Evolutionary conservation across 441 rosid species (phyloP), one percentile per base, ranked within the genome.

Genomic region (Jatropha multifida): DNA sequence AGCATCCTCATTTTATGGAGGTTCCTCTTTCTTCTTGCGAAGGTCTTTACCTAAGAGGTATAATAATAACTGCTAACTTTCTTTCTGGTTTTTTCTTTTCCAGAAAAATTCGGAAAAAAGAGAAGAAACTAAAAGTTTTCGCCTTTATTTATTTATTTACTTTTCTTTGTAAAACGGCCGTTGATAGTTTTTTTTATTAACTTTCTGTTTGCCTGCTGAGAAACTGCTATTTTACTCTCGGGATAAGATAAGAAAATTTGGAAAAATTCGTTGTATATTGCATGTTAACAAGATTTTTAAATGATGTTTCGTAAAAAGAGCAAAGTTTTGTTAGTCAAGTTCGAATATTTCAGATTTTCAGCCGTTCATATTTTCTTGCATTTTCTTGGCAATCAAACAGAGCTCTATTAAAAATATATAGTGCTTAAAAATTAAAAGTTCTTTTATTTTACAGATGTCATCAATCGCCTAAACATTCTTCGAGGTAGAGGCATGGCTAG

Each of bases 1-100:
- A 96, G 77, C 99, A 96, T 75, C 99, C 99, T 71, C 99, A 93
- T 83, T 92, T 92, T 90, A 96, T 96, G 76, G 95, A 93, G 63
- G 96, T 93, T 74, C 84, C 86, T 17, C 74, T 91, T 74, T 85
- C 97, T 61, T 88, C 98, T 5, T 81, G 90, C 1, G 77, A 89
- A 15, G 97, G 99, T 51, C 94, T 95, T 80, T 86, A 83, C 81
- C 85, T 95, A 62, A 88, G 86, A 86, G 99, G 99, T 95, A 83
- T 77, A 80, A 10, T 32, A 8, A 1, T 54, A 54, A 54, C 14
- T 4, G 3, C 20, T 54, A 7, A 5, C 20, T 54, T 37, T 15
- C 52, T 26, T 15, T 12, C 3, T 0, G 0, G 5, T 67, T 51
- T 32, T 32, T 51, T 67, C 26, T 5, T 46, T 18, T 68, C 11